Percentiles rank a stretch among this genome's conserved stretches.
Evolutionary conservation across 331 rosid species (phyloP).

Genomic region (Cucumis variabilis): DNA sequence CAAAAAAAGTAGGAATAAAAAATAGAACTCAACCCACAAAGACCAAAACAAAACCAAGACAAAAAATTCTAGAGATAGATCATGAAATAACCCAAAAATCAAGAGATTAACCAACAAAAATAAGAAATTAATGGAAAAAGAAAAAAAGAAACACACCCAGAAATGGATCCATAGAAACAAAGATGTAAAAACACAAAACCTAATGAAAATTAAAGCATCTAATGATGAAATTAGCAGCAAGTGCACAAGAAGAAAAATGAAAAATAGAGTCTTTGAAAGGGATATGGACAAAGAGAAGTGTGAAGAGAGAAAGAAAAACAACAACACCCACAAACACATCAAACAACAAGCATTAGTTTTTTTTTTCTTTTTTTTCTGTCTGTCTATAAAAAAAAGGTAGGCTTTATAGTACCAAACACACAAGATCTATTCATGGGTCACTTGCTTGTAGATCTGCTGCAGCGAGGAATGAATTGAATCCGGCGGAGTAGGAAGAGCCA

Average conservation of each 20-base stretch:
- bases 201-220: not conserved
- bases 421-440: too few species aligned
- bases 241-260: not conserved
- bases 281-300: constrained; percentile 3
- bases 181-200: constrained; percentile 15
- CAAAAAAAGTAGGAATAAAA: not conserved
- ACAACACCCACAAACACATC: constrained; percentile 58
- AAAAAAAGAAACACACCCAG: constrained; percentile 3
- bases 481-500: too few species aligned
- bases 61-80: constrained; percentile 7
- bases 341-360: constrained; percentile 53
- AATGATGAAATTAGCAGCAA: not conserved
- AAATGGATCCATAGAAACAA: not conserved
- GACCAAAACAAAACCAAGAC: not conserved
- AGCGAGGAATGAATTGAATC: too few species aligned
- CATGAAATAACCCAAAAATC: constrained; percentile 16
- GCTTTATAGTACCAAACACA: constrained; percentile 36
- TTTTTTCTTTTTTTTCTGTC: not conserved
- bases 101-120: not conserved
- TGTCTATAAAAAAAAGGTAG: constrained; percentile 43
- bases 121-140: not conserved
- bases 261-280: constrained; percentile 29
- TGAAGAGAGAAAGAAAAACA: constrained; percentile 16
- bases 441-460: too few species aligned
- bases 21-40: constrained; percentile 18